phyloP scores from a whole-genome alignment of 768 basidiomycete genomes.

The Suillus americanus region DNA sequence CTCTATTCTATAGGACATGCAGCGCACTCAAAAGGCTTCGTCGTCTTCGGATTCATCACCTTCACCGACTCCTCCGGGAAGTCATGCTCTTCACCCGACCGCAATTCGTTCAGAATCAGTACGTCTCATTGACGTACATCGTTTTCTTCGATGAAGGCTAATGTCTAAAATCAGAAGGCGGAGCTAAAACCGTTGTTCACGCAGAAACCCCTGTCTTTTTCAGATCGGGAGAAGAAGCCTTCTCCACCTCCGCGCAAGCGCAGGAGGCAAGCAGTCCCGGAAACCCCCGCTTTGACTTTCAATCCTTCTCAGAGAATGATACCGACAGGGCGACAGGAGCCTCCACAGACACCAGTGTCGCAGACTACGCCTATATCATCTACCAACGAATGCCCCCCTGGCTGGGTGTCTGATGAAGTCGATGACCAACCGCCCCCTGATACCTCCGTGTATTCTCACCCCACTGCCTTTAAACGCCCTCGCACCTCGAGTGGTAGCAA shows the following conservation, averaged over 20 bases:
- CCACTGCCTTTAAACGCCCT: slow-evolving; percentile 13
- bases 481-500: slow-evolving; percentile 6
- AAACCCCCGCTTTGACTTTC: slow-evolving; percentile 20
- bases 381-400: slow-evolving; percentile 8
- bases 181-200: slow-evolving; percentile 22
- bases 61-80: neutral
- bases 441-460: slow-evolving; percentile 9
- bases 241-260: slow-evolving; percentile 15
- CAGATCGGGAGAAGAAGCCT: slow-evolving; percentile 25
- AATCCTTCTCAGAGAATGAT: slow-evolving; percentile 18
- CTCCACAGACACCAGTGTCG: slow-evolving; percentile 6
- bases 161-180: slow-evolving; percentile 18
- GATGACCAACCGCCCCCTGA: slow-evolving; percentile 14
- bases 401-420: slow-evolving; percentile 14
- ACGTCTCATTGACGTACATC: neutral
- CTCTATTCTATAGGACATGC: neutral
- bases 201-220: slow-evolving; percentile 20
- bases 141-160: slow-evolving; percentile 7
- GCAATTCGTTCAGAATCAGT: neutral
- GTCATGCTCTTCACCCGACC: neutral
- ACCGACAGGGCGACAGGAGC: slow-evolving; percentile 25
- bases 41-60: slow-evolving; percentile 5
- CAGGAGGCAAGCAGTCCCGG: slow-evolving; percentile 23
- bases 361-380: slow-evolving; percentile 14
- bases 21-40: neutral